Base-by-base conservation (phyloP, 768 basidiomycete species). In the Pisolithus marmoratus region DNA sequence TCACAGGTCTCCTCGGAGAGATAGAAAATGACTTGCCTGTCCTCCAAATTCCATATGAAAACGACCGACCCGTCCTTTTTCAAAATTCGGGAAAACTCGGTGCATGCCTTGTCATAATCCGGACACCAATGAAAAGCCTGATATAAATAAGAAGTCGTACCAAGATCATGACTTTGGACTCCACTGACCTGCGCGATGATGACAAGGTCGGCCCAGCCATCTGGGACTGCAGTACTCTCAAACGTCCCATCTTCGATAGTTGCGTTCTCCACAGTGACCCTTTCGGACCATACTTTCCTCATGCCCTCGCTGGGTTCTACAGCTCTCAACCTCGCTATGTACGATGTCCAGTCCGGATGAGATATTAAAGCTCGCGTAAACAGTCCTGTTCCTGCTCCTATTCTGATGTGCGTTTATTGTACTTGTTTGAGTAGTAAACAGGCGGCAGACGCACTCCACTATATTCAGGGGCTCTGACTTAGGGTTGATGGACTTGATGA, bases 41-140 rank as follows among this genome's bases (percentile, higher is more conserved):
- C 85, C 66, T 96, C 94, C 27, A 94, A 71, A 69, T 96, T 97
- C 94, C 94, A 97, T 44, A 94, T 82, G 51, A 90, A 75, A 5
- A 77, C 84, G 17, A 87, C 76, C 1, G 76, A 67, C 2, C 90
- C 90, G n/a, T 70, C 69, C 0, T 89, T 86, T 62, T 87, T 88
- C 46, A 96, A 75, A 56, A 94, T 81, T 29, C 91, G 81, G 8
- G 82, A 77, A 58, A 95, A 89, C 63, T 96, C 94, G 0, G 68
- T 68, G 19, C 81, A 76, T 1, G 94, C 91, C 48, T 72, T 74
- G 43, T 82, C 78, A 62, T 83, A 86, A 64, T 94, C 80, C 9
- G 85, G 86, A 55, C 88, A 89, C 94, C 94, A 97, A 71, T 97
- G 94, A 67, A 85, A 96, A 15, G 94, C 94, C 84, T 94, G 64